Evolutionary conservation across 2,329 filamentous ascomycete genomes (phyloP), one percentile per base, ranked within the genome.

Genomic region (Gaeumannomyces tritici): DNA sequence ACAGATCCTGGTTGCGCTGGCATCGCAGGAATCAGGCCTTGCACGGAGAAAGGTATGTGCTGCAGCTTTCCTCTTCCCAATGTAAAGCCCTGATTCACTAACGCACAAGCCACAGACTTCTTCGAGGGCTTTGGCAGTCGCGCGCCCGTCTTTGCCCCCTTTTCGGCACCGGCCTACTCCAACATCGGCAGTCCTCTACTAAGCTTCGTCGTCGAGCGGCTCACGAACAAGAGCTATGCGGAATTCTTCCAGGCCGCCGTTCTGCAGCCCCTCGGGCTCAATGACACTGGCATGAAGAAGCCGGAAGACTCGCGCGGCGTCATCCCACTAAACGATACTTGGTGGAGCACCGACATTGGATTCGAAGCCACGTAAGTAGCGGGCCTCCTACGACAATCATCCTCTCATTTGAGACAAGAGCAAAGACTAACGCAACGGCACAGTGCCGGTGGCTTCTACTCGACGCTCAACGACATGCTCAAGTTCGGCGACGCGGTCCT

Each of bases 131-230:
- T 72, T 21, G 67, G 66, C 26, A 66, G 67, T 59, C 69, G 69
- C 6, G 69, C 72, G 7, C 79, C 80, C 0, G 70, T 75, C 1
- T 80, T 77, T 60, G 67, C 70, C 0, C 75, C 80, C 0, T 79
- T 77, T 65, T 73, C 74, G 0, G 76, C 72, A 3, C 79, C 81
- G 0, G 71, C 74, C 3, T 84, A 84, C 67, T 79, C 80, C 31
- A 82, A 83, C 65, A 70, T 76, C 3, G 79, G 73, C 1, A 78
- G 79, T 26, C 69, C 75, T 1, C 63, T 81, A 2, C 73, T 83
- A 1, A 78, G 77, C 2, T 69, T 77, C 0, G 77, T 77, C 0
- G 70, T 83, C 0, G 77, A 81, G 63, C 73, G 73, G 7, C 72
- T 78, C 0, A 78, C 76, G 0, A 75, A 76, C 4, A 73, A 73